These are phyloP conservation scores for Pleurotus eryngii DNA, from an alignment of 768 basidiomycete species.

Conservation along the genomic window DNA sequence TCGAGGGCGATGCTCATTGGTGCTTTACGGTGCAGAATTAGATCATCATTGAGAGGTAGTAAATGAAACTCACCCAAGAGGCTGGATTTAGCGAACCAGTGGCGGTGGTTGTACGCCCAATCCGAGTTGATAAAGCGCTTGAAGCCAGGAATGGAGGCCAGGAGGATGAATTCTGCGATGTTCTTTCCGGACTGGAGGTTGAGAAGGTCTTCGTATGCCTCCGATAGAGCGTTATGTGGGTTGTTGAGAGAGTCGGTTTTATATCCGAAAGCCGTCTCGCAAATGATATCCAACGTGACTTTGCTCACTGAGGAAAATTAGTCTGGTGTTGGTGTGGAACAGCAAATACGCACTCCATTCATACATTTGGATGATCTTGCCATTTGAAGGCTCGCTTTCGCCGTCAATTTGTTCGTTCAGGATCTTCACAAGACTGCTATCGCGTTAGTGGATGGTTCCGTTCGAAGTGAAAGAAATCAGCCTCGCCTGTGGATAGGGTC, in stretches of 20 bases:
- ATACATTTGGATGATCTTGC: constrained; percentile 31
- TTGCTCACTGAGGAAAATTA: constrained; percentile 37
- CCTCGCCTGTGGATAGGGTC: constrained; percentile 40
- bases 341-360: constrained; percentile 40
- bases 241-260: constrained; percentile 40
- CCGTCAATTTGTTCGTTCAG: constrained; percentile 28
- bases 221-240: constrained; percentile 43
- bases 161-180: constrained; percentile 30
- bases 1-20: constrained; percentile 26
- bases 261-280: constrained; percentile 48
- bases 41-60: neutral
- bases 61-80: constrained; percentile 14
- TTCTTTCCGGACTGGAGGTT: constrained; percentile 37
- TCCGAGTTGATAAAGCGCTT: constrained; percentile 27
- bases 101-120: constrained; percentile 33
- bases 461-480: neutral
- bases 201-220: constrained; percentile 42
- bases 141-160: constrained; percentile 35
- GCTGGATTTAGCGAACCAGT: constrained; percentile 24
- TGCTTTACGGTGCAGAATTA: constrained; percentile 3
- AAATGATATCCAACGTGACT: constrained; percentile 52
- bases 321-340: neutral
- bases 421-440: constrained; percentile 33
- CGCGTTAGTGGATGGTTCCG: constrained; percentile 1
- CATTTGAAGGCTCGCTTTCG: constrained; percentile 18